phyloP scores from a whole-genome alignment of 495 filamentous ascomycete genomes.

The Penicillium silybi region DNA sequence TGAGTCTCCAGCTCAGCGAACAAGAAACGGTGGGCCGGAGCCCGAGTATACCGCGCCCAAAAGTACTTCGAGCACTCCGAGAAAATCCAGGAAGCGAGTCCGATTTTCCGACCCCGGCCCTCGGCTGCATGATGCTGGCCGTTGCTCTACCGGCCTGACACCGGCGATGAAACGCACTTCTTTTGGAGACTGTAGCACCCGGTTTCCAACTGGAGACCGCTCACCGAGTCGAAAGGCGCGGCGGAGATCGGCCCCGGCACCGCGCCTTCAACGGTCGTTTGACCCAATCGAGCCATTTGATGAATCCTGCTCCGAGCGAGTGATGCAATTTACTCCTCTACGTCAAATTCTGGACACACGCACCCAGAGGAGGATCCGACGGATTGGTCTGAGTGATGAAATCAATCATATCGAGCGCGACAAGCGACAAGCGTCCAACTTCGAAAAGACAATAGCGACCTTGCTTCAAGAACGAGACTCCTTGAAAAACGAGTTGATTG shows the following conservation, averaged over 20 bases:
- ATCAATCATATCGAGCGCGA: conserved; percentile 62
- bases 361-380: conserved; percentile 65
- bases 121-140: conserved; percentile 23
- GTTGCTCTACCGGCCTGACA: conserved; percentile 61
- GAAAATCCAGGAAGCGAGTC: conserved; percentile 55
- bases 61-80: conserved; percentile 21
- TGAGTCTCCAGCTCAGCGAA: conserved; percentile 19
- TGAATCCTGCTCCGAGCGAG: conserved; percentile 26
- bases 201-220: conserved; percentile 14
- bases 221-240: conserved; percentile 44
- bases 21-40: conserved; percentile 10
- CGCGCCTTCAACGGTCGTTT: conserved; percentile 18
- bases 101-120: conserved; percentile 72
- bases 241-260: conserved; percentile 28
- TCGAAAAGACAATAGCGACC: conserved; percentile 49
- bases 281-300: conserved; percentile 28
- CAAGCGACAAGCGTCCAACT: conserved; percentile 42
- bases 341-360: conserved; percentile 66
- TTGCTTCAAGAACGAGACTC: conserved; percentile 35
- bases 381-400: conserved; percentile 71
- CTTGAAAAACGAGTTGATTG: conserved; percentile 49
- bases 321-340: conserved; percentile 62
- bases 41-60: not conserved
- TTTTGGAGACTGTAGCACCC: conserved; percentile 24
- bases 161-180: conserved; percentile 60